A percentile compares a stretch with the other conserved stretches of the same genome.
Conservation (phyloP, 768 basidiomycete genomes). For the Boletus patriciae region DNA sequence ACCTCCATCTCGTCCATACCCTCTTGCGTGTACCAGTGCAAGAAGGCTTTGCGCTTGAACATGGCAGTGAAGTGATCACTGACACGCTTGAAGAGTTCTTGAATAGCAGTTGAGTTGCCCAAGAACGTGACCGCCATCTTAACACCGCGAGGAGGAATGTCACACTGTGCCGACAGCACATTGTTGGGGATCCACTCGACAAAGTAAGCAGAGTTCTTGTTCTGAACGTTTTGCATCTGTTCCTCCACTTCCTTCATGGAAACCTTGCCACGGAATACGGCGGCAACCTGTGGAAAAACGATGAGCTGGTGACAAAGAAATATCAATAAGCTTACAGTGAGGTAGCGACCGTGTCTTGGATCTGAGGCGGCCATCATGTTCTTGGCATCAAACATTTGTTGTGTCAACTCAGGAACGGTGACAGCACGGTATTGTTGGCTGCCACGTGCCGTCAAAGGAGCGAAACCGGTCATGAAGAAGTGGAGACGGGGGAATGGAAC, state of each 20-base stretch:
- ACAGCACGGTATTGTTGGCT: conserved; percentile 96
- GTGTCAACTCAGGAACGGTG: conserved; percentile 95
- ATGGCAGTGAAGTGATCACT: conserved; percentile 98
- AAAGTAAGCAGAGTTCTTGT: conserved; percentile 97
- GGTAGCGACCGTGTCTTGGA: conserved; percentile 95
- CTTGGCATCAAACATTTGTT: conserved; percentile 99
- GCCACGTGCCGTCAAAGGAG: conserved; percentile 90
- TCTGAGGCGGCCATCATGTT: conserved; percentile 99
- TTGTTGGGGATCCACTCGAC: conserved; percentile 99
- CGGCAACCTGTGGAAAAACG: conserved; percentile 61
- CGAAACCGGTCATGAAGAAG: conserved; percentile 98
- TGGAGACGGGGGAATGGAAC: conserved; percentile 99
- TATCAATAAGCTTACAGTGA: conserved; percentile 61
- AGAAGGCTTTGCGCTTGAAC: conserved; percentile 98
- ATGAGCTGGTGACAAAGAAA: background rate
- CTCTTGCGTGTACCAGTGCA: conserved; percentile 99
- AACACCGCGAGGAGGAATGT: conserved; percentile 91
- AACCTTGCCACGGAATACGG: conserved; percentile 98
- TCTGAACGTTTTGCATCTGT: conserved; percentile 96
- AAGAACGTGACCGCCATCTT: conserved; percentile 99
- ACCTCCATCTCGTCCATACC: conserved; percentile 99
- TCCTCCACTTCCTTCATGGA: conserved; percentile 99
- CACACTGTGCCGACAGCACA: conserved; percentile 96
- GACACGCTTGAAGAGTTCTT: conserved; percentile 98
- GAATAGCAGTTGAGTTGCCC: conserved; percentile 96